A percentile compares a stretch with the other conserved stretches of the same genome.
Evolutionary conservation across 139 green algal genomes (phyloP).

Genomic region (Coelastrella sp.): DNA sequence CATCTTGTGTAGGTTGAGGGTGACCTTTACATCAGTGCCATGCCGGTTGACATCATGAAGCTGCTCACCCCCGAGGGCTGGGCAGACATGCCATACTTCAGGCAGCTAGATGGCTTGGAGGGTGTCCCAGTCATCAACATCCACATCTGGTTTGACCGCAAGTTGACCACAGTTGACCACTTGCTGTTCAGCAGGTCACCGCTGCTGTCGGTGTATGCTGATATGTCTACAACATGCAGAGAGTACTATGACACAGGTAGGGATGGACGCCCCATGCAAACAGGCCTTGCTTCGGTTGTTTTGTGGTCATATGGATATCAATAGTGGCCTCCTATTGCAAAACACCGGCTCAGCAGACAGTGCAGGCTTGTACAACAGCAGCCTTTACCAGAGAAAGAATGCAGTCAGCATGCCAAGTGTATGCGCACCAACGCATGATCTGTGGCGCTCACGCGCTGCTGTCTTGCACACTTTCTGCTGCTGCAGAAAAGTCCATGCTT

Average conservation of each 20-base stretch:
- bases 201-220: constrained; percentile 97
- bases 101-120: constrained; percentile 90
- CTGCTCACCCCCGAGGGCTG: constrained; percentile 91
- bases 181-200: constrained; percentile 96
- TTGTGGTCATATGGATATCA: not conserved
- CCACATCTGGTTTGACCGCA: constrained; percentile 99
- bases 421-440: too few species aligned
- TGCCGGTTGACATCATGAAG: constrained; percentile 98
- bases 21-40: constrained; percentile 96
- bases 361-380: too few species aligned
- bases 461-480: too few species aligned
- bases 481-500: constrained; percentile 90
- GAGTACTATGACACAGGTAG: constrained; percentile 82
- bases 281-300: too few species aligned
- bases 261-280: too few species aligned
- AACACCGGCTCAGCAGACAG: too few species aligned
- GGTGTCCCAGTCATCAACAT: constrained; percentile 99
- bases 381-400: too few species aligned
- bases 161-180: constrained; percentile 98
- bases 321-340: too few species aligned
- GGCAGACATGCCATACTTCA: constrained; percentile 91
- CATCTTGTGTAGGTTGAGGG: constrained; percentile 75
- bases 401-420: too few species aligned
- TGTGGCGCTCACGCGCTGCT: too few species aligned
- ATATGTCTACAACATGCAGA: constrained; percentile 97